Evolutionary conservation across 345 rosid species (phyloP), one percentile per base, ranked within the genome.

Genomic region (Eucalyptus regnans): DNA sequence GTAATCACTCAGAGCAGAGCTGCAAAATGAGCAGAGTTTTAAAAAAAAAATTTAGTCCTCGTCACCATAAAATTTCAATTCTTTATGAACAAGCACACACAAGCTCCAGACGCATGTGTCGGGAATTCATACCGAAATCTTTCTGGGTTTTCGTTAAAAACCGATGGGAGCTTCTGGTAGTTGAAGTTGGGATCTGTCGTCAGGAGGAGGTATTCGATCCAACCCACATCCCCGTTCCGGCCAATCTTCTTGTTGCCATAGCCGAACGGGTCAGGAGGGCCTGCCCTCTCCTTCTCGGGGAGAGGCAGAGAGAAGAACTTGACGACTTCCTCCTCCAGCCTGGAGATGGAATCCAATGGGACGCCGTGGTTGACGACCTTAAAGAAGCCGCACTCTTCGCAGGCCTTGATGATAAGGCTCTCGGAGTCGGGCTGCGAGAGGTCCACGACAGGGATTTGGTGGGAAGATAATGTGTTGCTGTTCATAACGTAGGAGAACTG

Each of bases 1-100:
- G 89, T 97, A 97, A 86, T 93, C 94, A 89, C 92, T 89, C 94
- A 94, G 80, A 41, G 95, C 96, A 51, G 90, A 91, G 89, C 99
- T 96, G 94, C 83, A 88, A 60, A 6, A 50, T 52, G 18, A 80
- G 41, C 54, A 80, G 50, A 43, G 23, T 52, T 62, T 46, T 0
- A 7, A 7, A 86, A 27, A 23, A 23, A 52, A 79, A 8, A 0
- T 6, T 88, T 51, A 33, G 7, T 18, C 20, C 33, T 11, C 16
- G 27, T 46, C 20, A 15, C 56, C 18, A 12, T 54, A 37, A 54
- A 50, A 46, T 29, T 27, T 41, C 68, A 2, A 52, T 29, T 48
- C 60, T 27, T 4, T 1, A 13, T 6, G 43, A 37, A 44, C 79
- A 7, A 54, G 54, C 50, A 4, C n/a, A 27, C 31, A 1, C 46